Base-by-base conservation (phyloP, 768 basidiomycete genomes). In the Serendipita vermifera region DNA sequence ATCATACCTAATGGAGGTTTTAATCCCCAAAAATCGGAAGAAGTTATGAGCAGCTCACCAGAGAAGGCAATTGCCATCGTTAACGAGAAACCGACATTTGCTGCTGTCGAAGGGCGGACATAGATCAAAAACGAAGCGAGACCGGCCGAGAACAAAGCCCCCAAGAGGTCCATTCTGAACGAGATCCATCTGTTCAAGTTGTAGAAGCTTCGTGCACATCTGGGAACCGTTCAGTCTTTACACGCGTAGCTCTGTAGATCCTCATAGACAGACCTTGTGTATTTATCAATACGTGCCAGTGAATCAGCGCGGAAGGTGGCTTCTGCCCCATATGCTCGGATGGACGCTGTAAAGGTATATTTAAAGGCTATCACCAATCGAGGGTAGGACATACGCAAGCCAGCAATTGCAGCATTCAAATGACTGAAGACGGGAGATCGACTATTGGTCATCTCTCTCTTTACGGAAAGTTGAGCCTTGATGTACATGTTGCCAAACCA, bases 311-410 rank as follows among this genome's bases (percentile, higher is more conserved):
- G 74, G 69, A 74, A 81, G 2, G 66, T 57, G 26, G 69, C 65
- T 66, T 83, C 73, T 4, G 77, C 79, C 3, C 78, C 77, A 63
- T 81, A 87, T 0, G 84, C 84, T 22, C 83, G 73, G 56, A 87
- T 79, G 5, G 81, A 67, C 2, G 69, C 71, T 68, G 3, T 11
- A 39, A 39, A 15, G 36, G 26, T 6, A 3, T 36, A 56, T 56
- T 26, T 58, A 5, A 33, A 4, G 3, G 68, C 64, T 71, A 63
- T 60, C 13, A 15, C 6, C 20, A 27, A 3, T 29, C 33, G 3
- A 9, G 15, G 2, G 26, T 31, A 1, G 17, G 20, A 63, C 69
- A 54, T 48, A 74, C 73, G 67, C 32, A 82, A 61, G 5, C 83
- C 83, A 58, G 73, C 67, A 33, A 86, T 76, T 1, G 82, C 73